Conservation (phyloP, 768 basidiomycete genomes). For the Mycena filopes region DNA sequence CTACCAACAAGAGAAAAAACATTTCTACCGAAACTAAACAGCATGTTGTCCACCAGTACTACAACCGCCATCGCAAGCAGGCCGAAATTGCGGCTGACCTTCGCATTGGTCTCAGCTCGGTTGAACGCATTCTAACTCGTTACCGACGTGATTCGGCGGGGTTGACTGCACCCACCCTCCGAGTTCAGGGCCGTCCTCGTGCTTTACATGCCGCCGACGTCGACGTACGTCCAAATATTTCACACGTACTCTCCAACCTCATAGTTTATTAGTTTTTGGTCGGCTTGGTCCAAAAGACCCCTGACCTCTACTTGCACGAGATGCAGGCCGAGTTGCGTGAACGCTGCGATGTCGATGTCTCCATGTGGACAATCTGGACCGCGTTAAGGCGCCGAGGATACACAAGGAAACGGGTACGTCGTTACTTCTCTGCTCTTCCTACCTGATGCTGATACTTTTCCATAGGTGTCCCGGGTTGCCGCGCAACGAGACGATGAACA, state of each 20-base stretch:
- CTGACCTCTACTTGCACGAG: conserved; percentile 27
- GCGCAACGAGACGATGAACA: neutral
- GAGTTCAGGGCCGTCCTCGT: conserved; percentile 4
- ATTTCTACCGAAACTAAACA: neutral
- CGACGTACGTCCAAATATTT: neutral
- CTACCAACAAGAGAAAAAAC: neutral
- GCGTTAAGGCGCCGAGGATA: conserved; percentile 18
- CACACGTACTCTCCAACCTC: neutral
- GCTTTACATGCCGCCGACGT: neutral
- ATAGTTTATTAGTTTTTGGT: neutral
- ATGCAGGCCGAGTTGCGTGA: conserved; percentile 16
- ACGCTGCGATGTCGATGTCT: conserved; percentile 8
- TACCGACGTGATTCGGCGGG: conserved; percentile 1
- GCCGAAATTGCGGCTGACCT: conserved; percentile 3
- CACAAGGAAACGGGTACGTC: neutral
- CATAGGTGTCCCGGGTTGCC: neutral
- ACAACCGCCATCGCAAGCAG: neutral
- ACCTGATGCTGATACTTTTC: neutral
- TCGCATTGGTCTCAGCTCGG: neutral
- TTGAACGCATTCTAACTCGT: neutral
- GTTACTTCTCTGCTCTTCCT: too few relatives aligned
- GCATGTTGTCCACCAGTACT: neutral
- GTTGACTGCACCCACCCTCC: neutral
- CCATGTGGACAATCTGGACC: conserved; percentile 19
- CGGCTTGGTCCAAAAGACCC: conserved; percentile 7